Evolutionary conservation across 495 filamentous ascomycete species (phyloP), one percentile per base, ranked within the genome.

Genomic region (Xanthoparmelia taractica): DNA sequence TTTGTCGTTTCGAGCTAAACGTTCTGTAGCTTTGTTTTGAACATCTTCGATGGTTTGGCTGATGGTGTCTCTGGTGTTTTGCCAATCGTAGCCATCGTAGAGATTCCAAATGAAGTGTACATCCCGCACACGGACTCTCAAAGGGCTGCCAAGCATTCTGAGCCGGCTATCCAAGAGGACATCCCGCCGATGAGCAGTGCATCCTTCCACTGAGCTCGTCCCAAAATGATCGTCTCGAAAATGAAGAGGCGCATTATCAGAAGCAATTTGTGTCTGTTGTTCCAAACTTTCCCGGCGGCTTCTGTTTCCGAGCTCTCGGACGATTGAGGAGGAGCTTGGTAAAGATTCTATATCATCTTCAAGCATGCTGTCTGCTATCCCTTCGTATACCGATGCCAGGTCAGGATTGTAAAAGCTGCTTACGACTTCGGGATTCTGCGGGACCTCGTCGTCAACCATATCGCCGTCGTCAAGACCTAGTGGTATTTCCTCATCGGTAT

Each of bases 51-150:
- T 91, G 18, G 89, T 92, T 68, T 91, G 86, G 31, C 86, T 84
- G 68, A 96, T 96, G 6, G 86, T 85, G 63, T 96, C 91, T 56
- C 92, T 78, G 0, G 94, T 97, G 36, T 83, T 78, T 67, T 85
- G 84, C 95, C 95, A 99, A 73, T 99, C 95, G 71, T 96, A 99
- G 8, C 95, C 95, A 75, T 99, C 95, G 72, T 91, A 96, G 2
- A 99, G 77, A 72, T 99, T 96, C 95, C 95, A 99, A 65, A 97
- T 96, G 55, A 96, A 77, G 71, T 97, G 90, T 18, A 95, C 85
- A 72, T 96, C 91, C 7, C 90, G 85, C 20, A 97, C 80, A 38
- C 84, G 82, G 12, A 97, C 77, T 63, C 85, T 84, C 29, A 97
- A 77, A 18, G 94, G 93, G 66, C 86, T 89, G 57, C 77, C 74